phyloP scores from a whole-genome alignment of 345 rosid species.

The Trapa bicornis region DNA sequence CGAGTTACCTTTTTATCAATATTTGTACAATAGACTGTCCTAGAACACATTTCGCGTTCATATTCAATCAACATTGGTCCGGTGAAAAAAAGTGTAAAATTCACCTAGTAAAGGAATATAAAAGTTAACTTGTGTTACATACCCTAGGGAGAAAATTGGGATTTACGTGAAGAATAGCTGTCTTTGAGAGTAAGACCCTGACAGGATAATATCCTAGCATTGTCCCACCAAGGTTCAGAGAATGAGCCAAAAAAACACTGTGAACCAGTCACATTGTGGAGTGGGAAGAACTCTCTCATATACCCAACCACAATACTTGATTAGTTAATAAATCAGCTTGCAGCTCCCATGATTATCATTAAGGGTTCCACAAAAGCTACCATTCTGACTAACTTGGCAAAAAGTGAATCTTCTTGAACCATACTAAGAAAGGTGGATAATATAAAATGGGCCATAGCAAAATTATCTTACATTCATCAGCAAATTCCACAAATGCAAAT shows the following conservation, averaged over 20 bases:
- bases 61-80: conserved; percentile 28
- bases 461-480: conserved; percentile 60
- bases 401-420: not conserved
- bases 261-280: not conserved
- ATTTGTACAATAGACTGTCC: conserved; percentile 90
- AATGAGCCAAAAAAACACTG: conserved; percentile 7
- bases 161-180: conserved; percentile 94
- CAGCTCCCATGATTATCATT: not conserved
- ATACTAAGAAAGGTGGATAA: not conserved
- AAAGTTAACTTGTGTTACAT: conserved; percentile 7
- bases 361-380: not conserved
- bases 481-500: conserved; percentile 87
- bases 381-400: not conserved
- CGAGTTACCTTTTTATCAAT: conserved; percentile 64
- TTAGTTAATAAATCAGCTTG: not conserved
- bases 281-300: not conserved
- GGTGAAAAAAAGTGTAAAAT: not conserved
- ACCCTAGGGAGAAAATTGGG: conserved; percentile 90
- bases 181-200: conserved; percentile 84
- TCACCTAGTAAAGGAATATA: no score
- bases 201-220: conserved; percentile 81
- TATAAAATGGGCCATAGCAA: not conserved
- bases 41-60: conserved; percentile 86
- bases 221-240: conserved; percentile 71
- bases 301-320: not conserved